Evolutionary conservation across 768 basidiomycete species (phyloP).

Genomic region (Leucocoprinus sp.): DNA sequence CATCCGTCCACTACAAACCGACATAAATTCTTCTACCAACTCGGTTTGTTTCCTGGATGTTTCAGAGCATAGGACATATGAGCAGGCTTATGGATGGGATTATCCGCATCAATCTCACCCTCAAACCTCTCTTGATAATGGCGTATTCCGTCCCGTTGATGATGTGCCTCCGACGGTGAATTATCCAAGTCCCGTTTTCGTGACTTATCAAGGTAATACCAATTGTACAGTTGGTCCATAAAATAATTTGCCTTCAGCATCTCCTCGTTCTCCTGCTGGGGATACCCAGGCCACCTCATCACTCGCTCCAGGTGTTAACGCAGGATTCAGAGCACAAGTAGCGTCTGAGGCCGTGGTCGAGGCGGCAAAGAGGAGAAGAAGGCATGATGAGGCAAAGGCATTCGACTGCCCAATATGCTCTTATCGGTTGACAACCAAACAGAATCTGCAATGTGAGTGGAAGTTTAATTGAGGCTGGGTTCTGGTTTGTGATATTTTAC

Average conservation of each 20-base stretch:
- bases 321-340: neutral
- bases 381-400: slow-evolving; percentile 3
- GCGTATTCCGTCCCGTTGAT: neutral
- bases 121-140: neutral
- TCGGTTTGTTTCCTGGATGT: neutral
- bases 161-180: neutral
- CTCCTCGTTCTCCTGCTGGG: neutral
- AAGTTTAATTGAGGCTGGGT: neutral
- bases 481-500: neutral
- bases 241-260: neutral
- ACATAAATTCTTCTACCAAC: neutral
- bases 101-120: neutral
- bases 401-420: neutral
- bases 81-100: neutral
- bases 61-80: neutral
- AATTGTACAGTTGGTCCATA: too few species aligned
- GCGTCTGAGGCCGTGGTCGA: slow-evolving; percentile 5
- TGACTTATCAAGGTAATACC: neutral
- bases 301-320: neutral
- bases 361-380: slow-evolving; percentile 7
- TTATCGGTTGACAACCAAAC: slow-evolving; percentile 6
- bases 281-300: neutral
- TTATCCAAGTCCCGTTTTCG: neutral
- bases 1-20: neutral
- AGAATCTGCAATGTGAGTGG: slow-evolving; percentile 8